These are phyloP conservation scores for Fomitopsis schrenkii DNA, from an alignment of 1,284 basidiomycete species.

Conservation along the genomic window DNA sequence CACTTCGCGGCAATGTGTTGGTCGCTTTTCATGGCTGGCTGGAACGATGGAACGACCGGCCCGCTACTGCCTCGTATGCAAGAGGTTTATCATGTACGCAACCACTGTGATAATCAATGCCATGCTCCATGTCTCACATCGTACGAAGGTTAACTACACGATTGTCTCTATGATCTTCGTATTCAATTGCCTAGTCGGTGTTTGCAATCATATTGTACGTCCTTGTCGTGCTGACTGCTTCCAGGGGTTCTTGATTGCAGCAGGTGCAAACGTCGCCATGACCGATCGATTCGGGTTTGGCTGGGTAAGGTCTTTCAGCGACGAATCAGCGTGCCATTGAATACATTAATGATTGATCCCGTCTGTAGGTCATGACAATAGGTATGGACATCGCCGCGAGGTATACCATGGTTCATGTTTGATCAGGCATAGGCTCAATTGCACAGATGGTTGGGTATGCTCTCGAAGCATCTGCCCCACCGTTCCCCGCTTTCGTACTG, in stretches of 20 bases:
- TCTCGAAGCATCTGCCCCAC: conserved; percentile 53
- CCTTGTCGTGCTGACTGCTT: not conserved
- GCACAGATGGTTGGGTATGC: conserved; percentile 45
- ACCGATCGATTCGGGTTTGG: conserved; percentile 54
- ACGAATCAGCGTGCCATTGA: too few relatives aligned
- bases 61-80: conserved; percentile 56
- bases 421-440: conserved; percentile 17
- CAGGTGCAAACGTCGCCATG: conserved; percentile 44
- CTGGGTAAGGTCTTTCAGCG: conserved; percentile 31
- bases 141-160: conserved; percentile 33
- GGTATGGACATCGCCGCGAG: conserved; percentile 11
- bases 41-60: conserved; percentile 61
- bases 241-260: conserved; percentile 45
- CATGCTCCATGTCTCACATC: not conserved
- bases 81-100: conserved; percentile 41
- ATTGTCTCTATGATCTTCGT: conserved; percentile 56
- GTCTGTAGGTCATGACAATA: conserved; percentile 24
- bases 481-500: conserved; percentile 63
- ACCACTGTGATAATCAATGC: not conserved
- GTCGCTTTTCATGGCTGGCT: conserved; percentile 46
- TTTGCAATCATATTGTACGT: not conserved
- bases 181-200: conserved; percentile 44
- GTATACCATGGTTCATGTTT: too few relatives aligned
- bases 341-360: too few relatives aligned
- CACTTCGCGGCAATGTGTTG: conserved; percentile 38